phyloP scores from a whole-genome alignment of 371 early-diverging fungal genomes.

The Circinella umbellata region DNA sequence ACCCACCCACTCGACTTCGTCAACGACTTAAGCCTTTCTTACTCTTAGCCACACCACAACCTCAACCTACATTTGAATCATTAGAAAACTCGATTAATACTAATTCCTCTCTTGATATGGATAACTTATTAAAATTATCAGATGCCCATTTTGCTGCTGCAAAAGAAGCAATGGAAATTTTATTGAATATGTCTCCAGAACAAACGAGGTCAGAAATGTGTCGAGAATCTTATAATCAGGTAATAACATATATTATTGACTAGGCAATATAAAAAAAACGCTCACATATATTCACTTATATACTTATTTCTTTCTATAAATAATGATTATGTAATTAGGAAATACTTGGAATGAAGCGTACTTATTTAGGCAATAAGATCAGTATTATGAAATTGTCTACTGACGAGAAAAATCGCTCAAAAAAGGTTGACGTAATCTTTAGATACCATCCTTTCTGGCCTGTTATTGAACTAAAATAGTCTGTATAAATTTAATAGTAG shows the following conservation, averaged over 20 bases:
- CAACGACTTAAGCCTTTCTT: slow-evolving; percentile 69
- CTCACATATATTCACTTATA: too few species aligned
- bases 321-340: slow-evolving; percentile 43
- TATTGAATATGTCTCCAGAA: slow-evolving; percentile 18
- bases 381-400: slow-evolving; percentile 23
- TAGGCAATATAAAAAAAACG: too few species aligned
- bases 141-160: slow-evolving; percentile 16
- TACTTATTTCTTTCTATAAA: too few species aligned
- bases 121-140: slow-evolving; percentile 23
- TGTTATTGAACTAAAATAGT: slow-evolving; percentile 29
- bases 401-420: slow-evolving; percentile 21
- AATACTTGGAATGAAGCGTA: slow-evolving; percentile 41
- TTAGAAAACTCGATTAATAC: slow-evolving; percentile 34
- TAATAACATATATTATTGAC: too few species aligned
- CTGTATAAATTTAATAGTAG: too few species aligned
- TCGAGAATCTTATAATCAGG: slow-evolving; percentile 43
- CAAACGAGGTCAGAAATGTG: slow-evolving; percentile 54
- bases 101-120: slow-evolving; percentile 28
- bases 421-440: slow-evolving; percentile 34
- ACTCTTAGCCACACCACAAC: slow-evolving; percentile 48
- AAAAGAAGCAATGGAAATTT: slow-evolving; percentile 29
- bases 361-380: slow-evolving; percentile 48
- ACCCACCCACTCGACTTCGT: slow-evolving; percentile 55
- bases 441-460: slow-evolving; percentile 63
- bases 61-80: slow-evolving; percentile 38